Conservation (phyloP, 2,329 filamentous ascomycete genomes). For the Alternaria arborescens region DNA sequence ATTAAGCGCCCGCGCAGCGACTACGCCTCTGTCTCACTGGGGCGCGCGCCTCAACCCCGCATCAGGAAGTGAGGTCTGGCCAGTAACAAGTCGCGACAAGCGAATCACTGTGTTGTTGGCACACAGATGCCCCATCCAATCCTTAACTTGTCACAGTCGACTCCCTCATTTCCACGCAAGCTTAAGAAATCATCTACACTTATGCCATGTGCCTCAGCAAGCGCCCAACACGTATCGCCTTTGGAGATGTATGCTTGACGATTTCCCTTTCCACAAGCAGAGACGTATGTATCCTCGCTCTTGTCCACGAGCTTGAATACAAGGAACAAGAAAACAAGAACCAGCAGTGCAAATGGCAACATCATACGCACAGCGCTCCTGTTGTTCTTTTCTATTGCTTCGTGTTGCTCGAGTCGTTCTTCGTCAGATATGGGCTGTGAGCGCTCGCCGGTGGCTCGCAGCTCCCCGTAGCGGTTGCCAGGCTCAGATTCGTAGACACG, state of each 20-base stretch:
- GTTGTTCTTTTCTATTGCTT: slow-evolving; percentile 30
- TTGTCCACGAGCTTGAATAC: slow-evolving; percentile 45
- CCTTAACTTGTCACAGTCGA: slow-evolving; percentile 59
- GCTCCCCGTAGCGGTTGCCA: slow-evolving; percentile 60
- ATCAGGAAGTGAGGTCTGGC: not conserved
- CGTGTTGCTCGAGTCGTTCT: slow-evolving; percentile 15
- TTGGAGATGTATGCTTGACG: slow-evolving; percentile 53
- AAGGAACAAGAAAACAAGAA: slow-evolving; percentile 61
- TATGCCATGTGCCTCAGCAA: slow-evolving; percentile 57
- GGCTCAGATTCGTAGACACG: slow-evolving; percentile 61
- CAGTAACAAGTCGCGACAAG: not conserved
- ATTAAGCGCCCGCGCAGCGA: not conserved
- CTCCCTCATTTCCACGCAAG: slow-evolving; percentile 52
- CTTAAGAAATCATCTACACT: slow-evolving; percentile 58
- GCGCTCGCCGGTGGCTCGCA: slow-evolving; percentile 39
- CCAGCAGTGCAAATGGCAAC: slow-evolving; percentile 66
- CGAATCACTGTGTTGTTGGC: slow-evolving; percentile 29
- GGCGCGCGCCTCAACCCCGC: not conserved
- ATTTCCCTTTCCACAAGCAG: slow-evolving; percentile 37
- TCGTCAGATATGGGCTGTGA: not conserved
- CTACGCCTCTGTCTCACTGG: not conserved
- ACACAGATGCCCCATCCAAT: slow-evolving; percentile 59
- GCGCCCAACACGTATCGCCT: slow-evolving; percentile 64
- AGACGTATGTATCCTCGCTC: slow-evolving; percentile 12
- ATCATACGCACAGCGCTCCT: slow-evolving; percentile 62